Percentiles rank a stretch among this genome's conserved stretches.
Conservation (phyloP, 2,329 filamentous ascomycete species). For the Coccinonectria pachysandricola region DNA sequence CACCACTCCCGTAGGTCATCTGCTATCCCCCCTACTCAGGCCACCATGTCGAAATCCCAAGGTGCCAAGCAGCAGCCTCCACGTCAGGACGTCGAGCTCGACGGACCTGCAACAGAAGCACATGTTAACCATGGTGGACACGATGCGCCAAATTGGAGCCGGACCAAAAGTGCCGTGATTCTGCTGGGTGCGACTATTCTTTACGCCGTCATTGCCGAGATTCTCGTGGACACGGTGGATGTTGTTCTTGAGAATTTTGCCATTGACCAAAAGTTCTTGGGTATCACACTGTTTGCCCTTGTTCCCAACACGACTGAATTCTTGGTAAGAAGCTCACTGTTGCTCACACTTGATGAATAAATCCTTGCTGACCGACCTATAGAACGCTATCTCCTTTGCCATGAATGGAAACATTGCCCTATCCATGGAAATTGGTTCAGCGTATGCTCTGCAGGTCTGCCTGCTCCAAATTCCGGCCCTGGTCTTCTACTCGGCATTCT, state of each 20-base stretch:
- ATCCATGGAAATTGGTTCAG: conserved; percentile 97
- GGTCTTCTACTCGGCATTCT: conserved; percentile 79
- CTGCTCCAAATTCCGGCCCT: conserved; percentile 87
- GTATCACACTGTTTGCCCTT: conserved; percentile 90
- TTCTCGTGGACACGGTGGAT: conserved; percentile 92
- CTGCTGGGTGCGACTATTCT: conserved; percentile 79
- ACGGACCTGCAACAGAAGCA: conserved; percentile 24
- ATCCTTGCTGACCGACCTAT: conserved; percentile 2
- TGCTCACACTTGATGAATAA: conserved; percentile 2
- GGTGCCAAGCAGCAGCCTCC: conserved; percentile 23
- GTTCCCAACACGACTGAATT: conserved; percentile 99
- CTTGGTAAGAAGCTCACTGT: conserved; percentile 47
- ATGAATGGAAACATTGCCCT: conserved; percentile 99
- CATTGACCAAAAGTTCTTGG: conserved; percentile 94
- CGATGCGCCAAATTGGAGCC: conserved; percentile 97
- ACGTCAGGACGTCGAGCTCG: conserved; percentile 13
- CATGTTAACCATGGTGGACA: conserved; percentile 57
- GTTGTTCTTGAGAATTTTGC: conserved; percentile 84
- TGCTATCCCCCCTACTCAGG: conserved; percentile 13
- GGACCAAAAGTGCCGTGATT: conserved; percentile 81
- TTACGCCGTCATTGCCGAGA: conserved; percentile 96
- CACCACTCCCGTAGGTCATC: conserved; percentile 30
- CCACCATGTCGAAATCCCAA: conserved; percentile 12
- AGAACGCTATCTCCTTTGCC: conserved; percentile 97
- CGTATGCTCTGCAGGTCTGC: conserved; percentile 93